Evolutionary conservation across 306 rosid genomes (phyloP), one percentile per base, ranked within the genome.

Genomic region (Rosa rugosa): DNA sequence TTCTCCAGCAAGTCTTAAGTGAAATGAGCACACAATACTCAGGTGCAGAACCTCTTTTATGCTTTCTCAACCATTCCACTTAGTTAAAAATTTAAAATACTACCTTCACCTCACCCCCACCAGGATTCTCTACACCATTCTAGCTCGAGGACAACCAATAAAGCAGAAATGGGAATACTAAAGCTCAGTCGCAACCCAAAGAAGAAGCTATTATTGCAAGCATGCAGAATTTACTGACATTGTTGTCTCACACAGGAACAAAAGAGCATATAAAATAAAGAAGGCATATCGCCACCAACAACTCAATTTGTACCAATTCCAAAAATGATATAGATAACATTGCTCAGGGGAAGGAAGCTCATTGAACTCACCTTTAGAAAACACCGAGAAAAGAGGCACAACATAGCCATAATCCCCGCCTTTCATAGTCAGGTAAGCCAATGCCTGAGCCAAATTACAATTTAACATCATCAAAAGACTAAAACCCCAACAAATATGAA

Each of bases 301-400:
- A 16, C 25, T 38, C 13, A 66, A 65, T 36, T 16, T n/a, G 41
- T 17, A 59, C 46, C 44, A 60, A 44, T 44, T 75, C 51, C 5
- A 44, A 18, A 13, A 3, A 34, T 31, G 7, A 16, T 22, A 27
- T 42, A 10, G 6, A 41, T 18, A 44, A 17, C 68, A 27, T 63
- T 59, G 34, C 16, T 22, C 34, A 23, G 31, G 31, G 6, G 16
- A 11, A 12, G 25, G 23, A 50, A 71, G 64, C 46, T 54, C 47
- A 51, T 3, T 18, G 22, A n/a, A 71, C 46, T 85, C 83, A 91
- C 99, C 97, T 86, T 89, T 89, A 36, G 97, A 89, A 64, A 91
- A 83, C 67, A 93, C 98, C 25, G 70, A 71, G 34, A 92, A 83
- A 80, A 88, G 87, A 83, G 94, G 91, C 69, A 84, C 73, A 69